Evolutionary conservation across 140 eudicot species (phyloP).

Genomic region (Senecio squalidus): DNA sequence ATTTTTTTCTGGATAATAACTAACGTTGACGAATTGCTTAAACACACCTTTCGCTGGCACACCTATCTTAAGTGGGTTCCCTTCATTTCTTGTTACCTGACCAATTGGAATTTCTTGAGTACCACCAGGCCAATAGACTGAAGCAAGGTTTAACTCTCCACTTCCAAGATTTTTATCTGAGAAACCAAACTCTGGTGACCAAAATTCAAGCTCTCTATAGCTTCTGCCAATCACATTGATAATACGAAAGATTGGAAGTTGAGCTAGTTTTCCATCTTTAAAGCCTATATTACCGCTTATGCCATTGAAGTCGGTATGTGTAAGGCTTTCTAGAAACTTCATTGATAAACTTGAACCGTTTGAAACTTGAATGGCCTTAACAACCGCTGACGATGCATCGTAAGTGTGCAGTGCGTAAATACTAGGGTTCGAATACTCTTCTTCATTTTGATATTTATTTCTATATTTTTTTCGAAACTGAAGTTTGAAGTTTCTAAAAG

Average conservation of each 20-base stretch:
- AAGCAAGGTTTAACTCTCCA: slow-evolving; percentile 20
- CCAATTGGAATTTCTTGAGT: slow-evolving; percentile 34
- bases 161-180: slow-evolving; percentile 9
- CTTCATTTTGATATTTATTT: slow-evolving; percentile 39
- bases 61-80: background rate
- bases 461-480: slow-evolving; percentile 38
- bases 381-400: slow-evolving; percentile 41
- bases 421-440: slow-evolving; percentile 41
- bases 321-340: background rate
- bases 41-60: background rate
- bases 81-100: background rate
- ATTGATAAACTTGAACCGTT: slow-evolving; percentile 16
- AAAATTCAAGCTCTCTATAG: slow-evolving; percentile 40
- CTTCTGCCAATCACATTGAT: slow-evolving; percentile 56
- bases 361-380: slow-evolving; percentile 30
- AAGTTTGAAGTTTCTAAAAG: slow-evolving; percentile 29
- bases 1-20: background rate
- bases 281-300: slow-evolving; percentile 45
- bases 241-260: slow-evolving; percentile 33
- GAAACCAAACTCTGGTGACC: slow-evolving; percentile 56
- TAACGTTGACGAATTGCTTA: background rate
- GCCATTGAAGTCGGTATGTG: slow-evolving; percentile 27
- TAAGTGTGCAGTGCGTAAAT: slow-evolving; percentile 43
- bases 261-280: slow-evolving; percentile 30
- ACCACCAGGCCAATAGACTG: slow-evolving; percentile 57